A percentile compares a stretch with the other conserved stretches of the same genome.
Conservation (phyloP, 306 rosid species). For the Vicia villosa region DNA sequence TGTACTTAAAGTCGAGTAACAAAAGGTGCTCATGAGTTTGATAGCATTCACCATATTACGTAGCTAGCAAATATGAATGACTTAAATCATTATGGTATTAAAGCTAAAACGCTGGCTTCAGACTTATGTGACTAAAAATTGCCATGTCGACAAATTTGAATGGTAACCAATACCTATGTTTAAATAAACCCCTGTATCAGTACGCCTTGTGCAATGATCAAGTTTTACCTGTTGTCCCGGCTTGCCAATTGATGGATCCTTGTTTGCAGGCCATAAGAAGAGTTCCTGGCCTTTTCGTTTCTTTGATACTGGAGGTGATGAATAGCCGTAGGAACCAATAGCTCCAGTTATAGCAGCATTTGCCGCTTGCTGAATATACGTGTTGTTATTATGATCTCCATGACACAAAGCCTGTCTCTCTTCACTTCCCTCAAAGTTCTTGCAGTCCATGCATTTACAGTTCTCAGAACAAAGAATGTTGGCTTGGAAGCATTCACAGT, state of each 20-base stretch:
- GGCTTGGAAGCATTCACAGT: constrained; percentile 99
- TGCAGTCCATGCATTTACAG: constrained; percentile 99
- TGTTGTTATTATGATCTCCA: constrained; percentile 82
- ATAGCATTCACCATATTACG: constrained; percentile 21
- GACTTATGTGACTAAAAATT: constrained; percentile 21
- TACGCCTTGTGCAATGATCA: constrained; percentile 26
- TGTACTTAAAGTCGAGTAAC: constrained; percentile 12
- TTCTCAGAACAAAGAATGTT: constrained; percentile 98
- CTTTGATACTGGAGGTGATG: constrained; percentile 79
- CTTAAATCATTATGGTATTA: constrained; percentile 16
- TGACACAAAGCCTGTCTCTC: constrained; percentile 97
- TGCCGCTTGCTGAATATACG: constrained; percentile 88
- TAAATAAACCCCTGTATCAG: constrained; percentile 9
- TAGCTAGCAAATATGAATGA: constrained; percentile 20
- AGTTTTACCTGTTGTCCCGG: constrained; percentile 76
- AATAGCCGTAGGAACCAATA: constrained; percentile 92
- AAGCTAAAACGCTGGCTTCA: constrained; percentile 25
- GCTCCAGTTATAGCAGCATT: constrained; percentile 99
- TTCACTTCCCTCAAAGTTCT: constrained; percentile 99
- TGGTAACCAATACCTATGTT: constrained; percentile 24
- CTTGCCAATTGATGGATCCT: constrained; percentile 72
- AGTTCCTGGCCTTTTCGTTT: constrained; percentile 82
- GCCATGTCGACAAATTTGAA: background rate
- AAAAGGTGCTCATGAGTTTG: constrained; percentile 5
- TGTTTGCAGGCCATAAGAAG: constrained; percentile 64